phyloP scores from a whole-genome alignment of 495 filamentous ascomycete genomes.

The Aspergillus sparsus region DNA sequence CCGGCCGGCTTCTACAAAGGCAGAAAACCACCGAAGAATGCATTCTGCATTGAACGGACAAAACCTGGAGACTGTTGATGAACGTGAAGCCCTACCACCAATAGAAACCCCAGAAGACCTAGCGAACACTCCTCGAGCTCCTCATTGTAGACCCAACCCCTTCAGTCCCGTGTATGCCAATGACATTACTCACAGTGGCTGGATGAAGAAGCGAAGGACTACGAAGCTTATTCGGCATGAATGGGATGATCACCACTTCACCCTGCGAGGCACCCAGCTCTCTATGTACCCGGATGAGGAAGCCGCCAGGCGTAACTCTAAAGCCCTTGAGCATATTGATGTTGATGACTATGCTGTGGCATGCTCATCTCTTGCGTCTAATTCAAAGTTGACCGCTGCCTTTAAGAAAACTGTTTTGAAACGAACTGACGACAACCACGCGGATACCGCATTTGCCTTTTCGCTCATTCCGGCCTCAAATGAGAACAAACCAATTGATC shows the following conservation, averaged over 20 bases:
- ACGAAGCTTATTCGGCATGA: conserved; percentile 86
- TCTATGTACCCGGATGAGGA: conserved; percentile 74
- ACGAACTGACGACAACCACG: conserved; percentile 48
- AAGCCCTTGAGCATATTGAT: conserved; percentile 80
- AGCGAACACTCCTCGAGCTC: conserved; percentile 28
- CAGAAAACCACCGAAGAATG: conserved; percentile 17
- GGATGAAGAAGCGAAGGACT: conserved; percentile 94
- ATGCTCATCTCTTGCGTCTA: conserved; percentile 72
- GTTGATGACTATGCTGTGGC: conserved; percentile 95
- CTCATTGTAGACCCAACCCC: conserved; percentile 28
- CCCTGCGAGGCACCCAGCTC: conserved; percentile 78
- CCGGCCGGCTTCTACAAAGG: conserved; percentile 28
- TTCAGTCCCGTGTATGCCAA: conserved; percentile 26
- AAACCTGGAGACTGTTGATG: conserved; percentile 18
- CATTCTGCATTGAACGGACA: conserved; percentile 9
- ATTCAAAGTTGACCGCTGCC: conserved; percentile 78
- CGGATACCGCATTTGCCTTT: conserved; percentile 77
- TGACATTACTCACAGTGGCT: conserved; percentile 69
- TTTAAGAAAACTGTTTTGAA: conserved; percentile 83
- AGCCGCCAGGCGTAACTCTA: conserved; percentile 42
- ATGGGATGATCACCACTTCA: conserved; percentile 89
- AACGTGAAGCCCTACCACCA: conserved; percentile 22
- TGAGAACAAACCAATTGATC: conserved; percentile 44
- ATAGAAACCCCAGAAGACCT: conserved; percentile 40
- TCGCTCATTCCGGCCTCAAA: conserved; percentile 79